phyloP scores from a whole-genome alignment of 2,329 filamentous ascomycete species.

The Dothistroma septosporum region DNA sequence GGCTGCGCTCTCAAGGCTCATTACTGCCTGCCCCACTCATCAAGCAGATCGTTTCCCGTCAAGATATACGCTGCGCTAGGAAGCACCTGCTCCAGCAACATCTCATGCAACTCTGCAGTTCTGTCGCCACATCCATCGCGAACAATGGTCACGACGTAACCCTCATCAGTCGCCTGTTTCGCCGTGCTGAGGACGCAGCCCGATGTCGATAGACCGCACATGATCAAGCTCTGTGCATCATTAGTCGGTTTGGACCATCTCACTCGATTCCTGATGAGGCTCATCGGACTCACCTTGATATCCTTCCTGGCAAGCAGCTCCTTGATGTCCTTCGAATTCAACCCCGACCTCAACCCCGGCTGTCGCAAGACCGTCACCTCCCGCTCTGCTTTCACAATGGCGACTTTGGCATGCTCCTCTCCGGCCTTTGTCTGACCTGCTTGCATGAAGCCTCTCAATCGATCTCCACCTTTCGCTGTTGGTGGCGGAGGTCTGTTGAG shows the following conservation, averaged over 20 bases:
- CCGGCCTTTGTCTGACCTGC: background rate
- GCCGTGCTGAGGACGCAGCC: constrained; percentile 17
- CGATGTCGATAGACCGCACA: constrained; percentile 16
- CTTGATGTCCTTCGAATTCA: constrained; percentile 10
- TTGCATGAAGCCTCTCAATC: background rate
- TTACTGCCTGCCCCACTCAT: background rate
- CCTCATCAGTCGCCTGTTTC: constrained; percentile 13
- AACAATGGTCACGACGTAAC: constrained; percentile 16
- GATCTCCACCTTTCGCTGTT: background rate
- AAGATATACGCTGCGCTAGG: constrained; percentile 10
- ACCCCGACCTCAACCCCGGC: constrained; percentile 12
- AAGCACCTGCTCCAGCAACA: constrained; percentile 10
- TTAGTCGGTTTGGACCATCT: too few relatives aligned
- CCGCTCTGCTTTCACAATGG: background rate
- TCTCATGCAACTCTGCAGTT: constrained; percentile 13
- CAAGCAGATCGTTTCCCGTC: constrained; percentile 11
- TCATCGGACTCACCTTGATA: constrained; percentile 2
- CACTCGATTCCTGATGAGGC: too few relatives aligned
- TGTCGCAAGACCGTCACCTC: constrained; percentile 5
- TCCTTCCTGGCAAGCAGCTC: constrained; percentile 11
- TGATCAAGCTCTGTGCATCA: constrained; percentile 2
- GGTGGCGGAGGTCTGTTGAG: background rate
- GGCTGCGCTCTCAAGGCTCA: background rate
- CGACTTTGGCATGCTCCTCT: background rate
- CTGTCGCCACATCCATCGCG: constrained; percentile 18